Evolutionary conservation across 2,329 filamentous ascomycete species (phyloP), one percentile per base, ranked within the genome.

Genomic region (Tympanopsis confertula): DNA sequence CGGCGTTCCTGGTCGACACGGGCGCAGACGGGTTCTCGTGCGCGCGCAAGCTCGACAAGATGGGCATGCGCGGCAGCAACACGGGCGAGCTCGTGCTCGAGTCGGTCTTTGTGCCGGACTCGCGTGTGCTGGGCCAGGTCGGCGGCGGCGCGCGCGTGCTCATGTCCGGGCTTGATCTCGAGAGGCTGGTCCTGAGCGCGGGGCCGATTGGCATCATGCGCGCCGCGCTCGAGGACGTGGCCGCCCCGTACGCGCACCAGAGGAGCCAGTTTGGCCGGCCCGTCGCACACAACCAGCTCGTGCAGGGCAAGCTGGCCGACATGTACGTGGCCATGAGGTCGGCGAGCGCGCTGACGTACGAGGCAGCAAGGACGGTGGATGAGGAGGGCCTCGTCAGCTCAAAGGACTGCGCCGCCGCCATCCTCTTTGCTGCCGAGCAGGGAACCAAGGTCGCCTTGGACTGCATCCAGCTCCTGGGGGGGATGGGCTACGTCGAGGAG

Each of bases 1-100:
- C 79, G 0, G 80, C 80, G 3, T 84, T 85, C 57, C 66, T 86
- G 36, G 74, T 85, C 17, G 75, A 83, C 10, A 70, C 67, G 39
- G 47, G 56, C 5, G 67, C 66, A 38, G 58, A 70, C 19, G 81
- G 81, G 30, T 85, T 85, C 59, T 78, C 70, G 15, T 77, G 78
- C 42, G 71, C 78, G 2, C 63, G 74, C 30, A 86, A 85, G 49
- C 67, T 86, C 5, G 81, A 86, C 55, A 86, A 86, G 51, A 66
- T 86, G 33, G 81, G 81, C 38, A 86, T 86, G 81, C 68, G 81
- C 38, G 81, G 81, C 30, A 81, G 74, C 14, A 85, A 86, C 53
- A 85, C 81, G 0, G 81, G 81, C 42, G 81, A 86, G 48, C 62
- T 86, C 4, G 62, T 82, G 26, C 83, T 86, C 47, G 78, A 83